Evolutionary conservation across 768 basidiomycete genomes (phyloP).

Genomic region (Amanita inopinata): DNA sequence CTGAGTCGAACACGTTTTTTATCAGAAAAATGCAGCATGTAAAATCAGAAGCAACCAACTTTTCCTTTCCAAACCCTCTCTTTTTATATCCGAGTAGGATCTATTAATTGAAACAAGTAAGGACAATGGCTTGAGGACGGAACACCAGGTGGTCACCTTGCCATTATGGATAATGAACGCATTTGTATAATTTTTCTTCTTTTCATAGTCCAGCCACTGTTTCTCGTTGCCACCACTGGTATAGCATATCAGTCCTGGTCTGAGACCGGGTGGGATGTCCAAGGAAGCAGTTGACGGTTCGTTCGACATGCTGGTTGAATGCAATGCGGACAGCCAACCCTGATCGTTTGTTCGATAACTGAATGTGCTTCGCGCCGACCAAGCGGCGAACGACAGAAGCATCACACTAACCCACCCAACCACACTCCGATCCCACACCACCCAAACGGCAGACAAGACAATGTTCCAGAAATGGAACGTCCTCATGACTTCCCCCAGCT

Average conservation of each 20-base stretch:
- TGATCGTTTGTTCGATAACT: too few relatives aligned
- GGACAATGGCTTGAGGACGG: background rate
- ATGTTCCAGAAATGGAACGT: too few relatives aligned
- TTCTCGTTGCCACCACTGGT: slow-evolving; percentile 3
- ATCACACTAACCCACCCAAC: too few relatives aligned
- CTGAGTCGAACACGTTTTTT: slow-evolving; percentile 25
- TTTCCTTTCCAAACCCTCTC: slow-evolving; percentile 59
- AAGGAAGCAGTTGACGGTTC: background rate
- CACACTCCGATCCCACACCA: too few relatives aligned
- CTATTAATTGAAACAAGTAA: slow-evolving; percentile 21
- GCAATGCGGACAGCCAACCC: too few relatives aligned
- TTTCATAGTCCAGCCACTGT: slow-evolving; percentile 36
- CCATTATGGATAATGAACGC: slow-evolving; percentile 51
- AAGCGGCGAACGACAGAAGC: too few relatives aligned
- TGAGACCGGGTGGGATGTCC: slow-evolving; percentile 36
- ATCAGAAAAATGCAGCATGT: background rate
- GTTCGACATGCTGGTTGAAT: too few relatives aligned
- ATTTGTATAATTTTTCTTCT: slow-evolving; percentile 52
- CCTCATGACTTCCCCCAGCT: too few relatives aligned
- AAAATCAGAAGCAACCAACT: slow-evolving; percentile 28
- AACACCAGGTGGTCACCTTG: slow-evolving; percentile 25
- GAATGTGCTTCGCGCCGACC: too few relatives aligned
- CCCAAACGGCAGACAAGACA: too few relatives aligned
- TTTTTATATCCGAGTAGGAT: slow-evolving; percentile 73
- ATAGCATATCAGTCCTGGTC: slow-evolving; percentile 20